Conservation (phyloP, 495 filamentous ascomycete genomes). For the Tuber magnatum region DNA sequence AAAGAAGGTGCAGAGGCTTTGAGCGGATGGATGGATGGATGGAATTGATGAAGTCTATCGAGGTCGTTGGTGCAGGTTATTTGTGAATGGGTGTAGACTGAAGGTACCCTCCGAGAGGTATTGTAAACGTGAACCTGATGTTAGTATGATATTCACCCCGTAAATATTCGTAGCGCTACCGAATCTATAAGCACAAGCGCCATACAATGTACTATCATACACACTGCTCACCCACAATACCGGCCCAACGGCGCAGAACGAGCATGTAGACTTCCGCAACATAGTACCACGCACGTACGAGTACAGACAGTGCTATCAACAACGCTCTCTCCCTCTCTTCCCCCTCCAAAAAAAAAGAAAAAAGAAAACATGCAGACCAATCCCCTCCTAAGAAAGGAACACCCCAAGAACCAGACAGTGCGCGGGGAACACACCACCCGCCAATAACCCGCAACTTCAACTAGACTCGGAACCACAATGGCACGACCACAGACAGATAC, state of each 20-base stretch:
- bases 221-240: background rate
- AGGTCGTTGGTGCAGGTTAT: background rate
- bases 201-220: background rate
- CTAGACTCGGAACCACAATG: no score
- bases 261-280: background rate
- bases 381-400: no score
- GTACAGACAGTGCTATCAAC: no score
- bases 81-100: background rate
- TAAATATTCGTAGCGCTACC: background rate
- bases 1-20: background rate
- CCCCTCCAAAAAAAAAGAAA: no score
- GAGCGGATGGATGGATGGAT: background rate
- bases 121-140: background rate
- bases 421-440: no score
- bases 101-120: background rate
- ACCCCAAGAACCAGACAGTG: no score
- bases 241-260: background rate
- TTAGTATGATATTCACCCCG: background rate
- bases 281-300: background rate
- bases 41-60: background rate
- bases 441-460: no score
- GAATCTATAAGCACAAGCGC: background rate
- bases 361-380: no score
- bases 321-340: no score
- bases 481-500: no score